These are phyloP conservation scores for Penicillium manginii DNA, from an alignment of 495 filamentous ascomycete species.

Conservation along the genomic window DNA sequence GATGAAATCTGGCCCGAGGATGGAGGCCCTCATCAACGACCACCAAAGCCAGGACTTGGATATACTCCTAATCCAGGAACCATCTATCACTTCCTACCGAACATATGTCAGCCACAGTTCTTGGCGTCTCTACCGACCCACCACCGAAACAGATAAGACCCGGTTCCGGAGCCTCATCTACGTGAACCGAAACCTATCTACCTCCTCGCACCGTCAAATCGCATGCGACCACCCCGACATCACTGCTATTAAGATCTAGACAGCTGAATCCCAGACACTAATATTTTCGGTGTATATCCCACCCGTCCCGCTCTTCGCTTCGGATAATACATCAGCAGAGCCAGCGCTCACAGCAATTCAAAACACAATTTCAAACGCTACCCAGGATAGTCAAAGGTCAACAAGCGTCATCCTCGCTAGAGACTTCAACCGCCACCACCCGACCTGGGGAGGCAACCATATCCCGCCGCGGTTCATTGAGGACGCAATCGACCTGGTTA, in stretches of 20 bases:
- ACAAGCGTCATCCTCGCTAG: too few relatives aligned
- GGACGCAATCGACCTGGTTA: conserved; percentile 3
- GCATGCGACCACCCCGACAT: conserved; percentile 31
- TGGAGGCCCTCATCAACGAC: conserved; percentile 37
- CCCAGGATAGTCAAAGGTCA: neutral
- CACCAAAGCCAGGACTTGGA: conserved; percentile 25
- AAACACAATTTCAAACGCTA: conserved; percentile 16
- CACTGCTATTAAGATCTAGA: conserved; percentile 29
- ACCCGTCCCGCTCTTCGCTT: too few relatives aligned
- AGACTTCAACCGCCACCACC: too few relatives aligned
- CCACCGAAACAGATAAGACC: too few relatives aligned
- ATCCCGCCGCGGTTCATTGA: conserved; percentile 19
- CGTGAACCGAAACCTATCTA: conserved; percentile 29
- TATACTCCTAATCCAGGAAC: too few relatives aligned
- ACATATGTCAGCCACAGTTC: conserved; percentile 35
- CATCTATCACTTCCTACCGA: conserved; percentile 23
- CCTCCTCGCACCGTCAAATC: conserved; percentile 28
- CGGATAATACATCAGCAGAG: conserved; percentile 6
- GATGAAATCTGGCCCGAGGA: conserved; percentile 30
- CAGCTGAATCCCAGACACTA: conserved; percentile 24
- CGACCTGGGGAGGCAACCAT: conserved; percentile 22
- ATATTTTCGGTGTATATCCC: conserved; percentile 30
- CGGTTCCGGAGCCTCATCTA: too few relatives aligned
- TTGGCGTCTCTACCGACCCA: conserved; percentile 31
- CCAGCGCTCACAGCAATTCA: conserved; percentile 23